These are phyloP conservation scores for Echium plantagineum DNA, from an alignment of 257 asterid genomes.

Conservation along the genomic window DNA sequence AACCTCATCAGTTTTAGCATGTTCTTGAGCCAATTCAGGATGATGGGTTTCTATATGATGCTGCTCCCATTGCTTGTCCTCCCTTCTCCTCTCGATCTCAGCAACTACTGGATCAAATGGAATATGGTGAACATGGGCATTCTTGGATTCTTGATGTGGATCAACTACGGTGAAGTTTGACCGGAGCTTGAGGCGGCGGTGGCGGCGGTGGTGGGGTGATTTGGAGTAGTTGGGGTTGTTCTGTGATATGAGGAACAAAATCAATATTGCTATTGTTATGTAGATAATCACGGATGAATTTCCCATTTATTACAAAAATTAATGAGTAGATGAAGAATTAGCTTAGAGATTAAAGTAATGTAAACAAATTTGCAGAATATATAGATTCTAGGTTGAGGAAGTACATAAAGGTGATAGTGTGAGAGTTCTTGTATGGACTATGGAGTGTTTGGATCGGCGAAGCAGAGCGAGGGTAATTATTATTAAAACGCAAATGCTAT, in stretches of 20 bases:
- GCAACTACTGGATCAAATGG: constrained; percentile 82
- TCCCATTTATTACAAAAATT: too few species aligned
- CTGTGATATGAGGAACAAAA: constrained; percentile 55
- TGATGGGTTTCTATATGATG: constrained; percentile 43
- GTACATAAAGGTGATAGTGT: too few species aligned
- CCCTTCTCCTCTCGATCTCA: constrained; percentile 76
- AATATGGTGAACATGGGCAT: constrained; percentile 26
- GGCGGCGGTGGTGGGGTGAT: constrained; percentile 45
- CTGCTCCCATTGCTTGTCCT: constrained; percentile 73
- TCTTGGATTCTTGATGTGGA: constrained; percentile 11
- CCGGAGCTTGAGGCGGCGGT: constrained; percentile 83
- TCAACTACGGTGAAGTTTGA: constrained; percentile 54
- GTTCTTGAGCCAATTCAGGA: constrained; percentile 32
- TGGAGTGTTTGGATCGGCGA: too few species aligned
- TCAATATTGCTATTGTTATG: constrained; percentile 52
- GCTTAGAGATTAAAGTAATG: too few species aligned
- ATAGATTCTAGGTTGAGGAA: too few species aligned
- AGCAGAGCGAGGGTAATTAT: too few species aligned
- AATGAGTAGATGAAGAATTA: too few species aligned
- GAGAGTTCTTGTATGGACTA: too few species aligned
- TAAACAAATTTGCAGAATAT: too few species aligned
- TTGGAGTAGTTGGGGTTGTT: constrained; percentile 35
- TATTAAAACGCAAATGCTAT: too few species aligned
- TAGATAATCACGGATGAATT: constrained; percentile 62
- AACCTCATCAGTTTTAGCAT: too few species aligned